phyloP scores from a whole-genome alignment of 306 rosid genomes.

The Cyamopsis tetragonoloba region DNA sequence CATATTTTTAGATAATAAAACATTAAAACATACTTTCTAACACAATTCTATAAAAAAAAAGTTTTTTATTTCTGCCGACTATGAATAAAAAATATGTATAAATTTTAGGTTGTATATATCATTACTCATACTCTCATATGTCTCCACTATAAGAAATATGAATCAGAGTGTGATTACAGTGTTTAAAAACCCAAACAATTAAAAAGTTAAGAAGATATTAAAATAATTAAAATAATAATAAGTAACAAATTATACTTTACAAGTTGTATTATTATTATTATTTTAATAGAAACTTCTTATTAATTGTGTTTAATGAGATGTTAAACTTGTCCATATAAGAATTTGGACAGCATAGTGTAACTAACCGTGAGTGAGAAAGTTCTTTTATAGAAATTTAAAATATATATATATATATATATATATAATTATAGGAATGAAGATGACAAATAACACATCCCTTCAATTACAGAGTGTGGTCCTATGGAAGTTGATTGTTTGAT shows the following conservation, averaged over 20 bases:
- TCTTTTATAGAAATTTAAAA: conserved; percentile 15
- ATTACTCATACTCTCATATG: background rate
- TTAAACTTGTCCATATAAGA: too few relatives aligned
- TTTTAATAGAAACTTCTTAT: too few relatives aligned
- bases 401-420: too few relatives aligned
- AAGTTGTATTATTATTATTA: too few relatives aligned
- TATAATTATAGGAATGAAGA: conserved; percentile 37
- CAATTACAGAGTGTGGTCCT: conserved; percentile 90
- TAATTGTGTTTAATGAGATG: too few relatives aligned
- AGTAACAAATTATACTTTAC: too few relatives aligned
- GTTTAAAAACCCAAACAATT: too few relatives aligned
- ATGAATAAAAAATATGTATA: background rate
- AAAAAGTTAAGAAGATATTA: too few relatives aligned
- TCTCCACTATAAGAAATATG: conserved; percentile 27
- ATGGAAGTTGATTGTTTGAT: conserved; percentile 56
- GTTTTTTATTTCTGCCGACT: background rate
- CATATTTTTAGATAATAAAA: background rate
- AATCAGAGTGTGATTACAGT: too few relatives aligned
- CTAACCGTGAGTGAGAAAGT: conserved; percentile 8
- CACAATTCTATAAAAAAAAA: background rate
- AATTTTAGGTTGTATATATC: background rate
- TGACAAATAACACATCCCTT: conserved; percentile 75
- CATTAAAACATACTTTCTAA: background rate
- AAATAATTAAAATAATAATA: too few relatives aligned
- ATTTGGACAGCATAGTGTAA: conserved; percentile 10